These are phyloP conservation scores for Barbatosphaeria neglecta DNA, from an alignment of 495 filamentous ascomycete species.

Conservation along the genomic window DNA sequence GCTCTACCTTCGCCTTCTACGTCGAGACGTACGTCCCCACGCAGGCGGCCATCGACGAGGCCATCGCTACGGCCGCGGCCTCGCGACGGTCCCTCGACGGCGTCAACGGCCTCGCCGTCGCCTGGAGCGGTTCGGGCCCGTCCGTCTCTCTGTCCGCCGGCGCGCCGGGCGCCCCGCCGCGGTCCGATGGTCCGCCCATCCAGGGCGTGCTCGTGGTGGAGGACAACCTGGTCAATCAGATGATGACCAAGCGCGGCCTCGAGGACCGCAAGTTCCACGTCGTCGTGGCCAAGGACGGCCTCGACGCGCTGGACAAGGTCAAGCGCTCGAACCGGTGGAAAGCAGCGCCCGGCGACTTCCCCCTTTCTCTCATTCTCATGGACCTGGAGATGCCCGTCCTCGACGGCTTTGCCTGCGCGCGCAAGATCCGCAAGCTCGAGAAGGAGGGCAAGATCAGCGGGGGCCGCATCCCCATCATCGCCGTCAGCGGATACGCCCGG, in stretches of 20 bases:
- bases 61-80: conserved; percentile 9
- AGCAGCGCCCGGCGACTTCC: conserved; percentile 14
- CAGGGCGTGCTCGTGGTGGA: conserved; percentile 54
- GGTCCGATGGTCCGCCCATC: conserved; percentile 11
- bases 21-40: conserved; percentile 45
- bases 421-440: conserved; percentile 54
- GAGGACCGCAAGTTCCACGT: conserved; percentile 50
- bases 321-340: conserved; percentile 13
- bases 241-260: conserved; percentile 54
- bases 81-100: conserved; percentile 8
- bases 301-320: conserved; percentile 54
- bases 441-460: conserved; percentile 29
- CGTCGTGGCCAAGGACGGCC: conserved; percentile 60
- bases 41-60: conserved; percentile 14
- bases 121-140: neutral
- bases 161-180: conserved; percentile 1
- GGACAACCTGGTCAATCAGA: conserved; percentile 69
- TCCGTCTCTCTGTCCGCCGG: neutral
- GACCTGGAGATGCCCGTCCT: conserved; percentile 82
- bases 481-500: conserved; percentile 66
- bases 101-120: neutral
- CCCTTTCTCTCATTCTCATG: conserved; percentile 51
- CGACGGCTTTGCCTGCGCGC: conserved; percentile 62
- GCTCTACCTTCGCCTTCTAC: conserved; percentile 73
- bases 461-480: conserved; percentile 59